Percentiles rank a stretch among this genome's conserved stretches.
Conservation (phyloP, 164 flowering plant genomes). For the Cinnamomum chago region DNA sequence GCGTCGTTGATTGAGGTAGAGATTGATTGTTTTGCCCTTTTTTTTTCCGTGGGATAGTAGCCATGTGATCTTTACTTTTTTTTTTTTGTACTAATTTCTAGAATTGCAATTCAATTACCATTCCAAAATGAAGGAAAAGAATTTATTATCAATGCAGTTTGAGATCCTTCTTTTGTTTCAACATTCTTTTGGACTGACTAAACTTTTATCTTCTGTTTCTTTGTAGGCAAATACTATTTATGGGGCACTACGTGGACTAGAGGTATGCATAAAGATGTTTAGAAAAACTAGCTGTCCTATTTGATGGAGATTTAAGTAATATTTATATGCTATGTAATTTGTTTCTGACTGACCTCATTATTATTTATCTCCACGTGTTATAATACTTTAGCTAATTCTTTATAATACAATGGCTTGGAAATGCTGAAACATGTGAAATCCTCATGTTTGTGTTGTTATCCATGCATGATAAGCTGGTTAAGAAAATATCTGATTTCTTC, state of each 20-base stretch:
- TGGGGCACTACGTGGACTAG: slow-evolving; percentile 91
- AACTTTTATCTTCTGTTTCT: slow-evolving; percentile 7
- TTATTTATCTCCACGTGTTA: background rate
- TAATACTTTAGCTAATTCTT: too few species aligned
- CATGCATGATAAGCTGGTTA: too few species aligned
- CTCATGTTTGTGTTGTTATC: too few species aligned
- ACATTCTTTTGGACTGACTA: background rate
- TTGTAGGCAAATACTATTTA: slow-evolving; percentile 91
- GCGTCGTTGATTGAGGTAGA: too few species aligned
- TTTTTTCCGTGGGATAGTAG: background rate
- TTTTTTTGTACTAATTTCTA: too few species aligned
- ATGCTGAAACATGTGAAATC: too few species aligned
- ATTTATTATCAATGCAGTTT: background rate
- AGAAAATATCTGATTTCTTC: too few species aligned
- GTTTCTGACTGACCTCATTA: background rate
- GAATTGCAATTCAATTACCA: too few species aligned
- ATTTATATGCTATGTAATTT: background rate
- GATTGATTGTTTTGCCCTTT: too few species aligned
- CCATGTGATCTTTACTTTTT: too few species aligned
- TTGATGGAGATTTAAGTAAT: background rate
- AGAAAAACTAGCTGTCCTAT: background rate
- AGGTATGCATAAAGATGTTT: slow-evolving; percentile 43
- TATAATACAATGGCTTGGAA: too few species aligned
- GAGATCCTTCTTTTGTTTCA: background rate
- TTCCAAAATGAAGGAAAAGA: too few species aligned